phyloP scores from a whole-genome alignment of 495 filamentous ascomycete genomes.

The Niebla homalea region DNA sequence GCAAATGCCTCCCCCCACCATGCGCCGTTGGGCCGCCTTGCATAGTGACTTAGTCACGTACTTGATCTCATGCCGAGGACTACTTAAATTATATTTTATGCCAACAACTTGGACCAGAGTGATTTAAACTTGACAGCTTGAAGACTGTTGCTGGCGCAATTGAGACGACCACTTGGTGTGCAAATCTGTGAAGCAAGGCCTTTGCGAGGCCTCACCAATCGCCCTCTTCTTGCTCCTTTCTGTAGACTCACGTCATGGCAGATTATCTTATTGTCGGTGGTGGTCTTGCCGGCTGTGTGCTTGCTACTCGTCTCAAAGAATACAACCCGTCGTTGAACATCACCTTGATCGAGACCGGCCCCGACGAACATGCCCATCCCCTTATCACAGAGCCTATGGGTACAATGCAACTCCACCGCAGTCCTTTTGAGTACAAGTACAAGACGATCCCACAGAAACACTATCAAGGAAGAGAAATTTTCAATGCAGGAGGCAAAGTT shows the following conservation, averaged over 20 bases:
- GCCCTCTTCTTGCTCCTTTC: too few relatives aligned
- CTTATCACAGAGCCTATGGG: constrained; percentile 14
- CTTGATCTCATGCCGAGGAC: too few relatives aligned
- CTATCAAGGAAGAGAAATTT: constrained; percentile 22
- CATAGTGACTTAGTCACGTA: too few relatives aligned
- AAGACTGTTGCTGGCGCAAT: too few relatives aligned
- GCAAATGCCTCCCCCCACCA: too few relatives aligned
- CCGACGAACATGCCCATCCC: constrained; percentile 16
- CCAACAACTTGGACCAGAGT: too few relatives aligned
- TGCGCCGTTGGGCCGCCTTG: too few relatives aligned
- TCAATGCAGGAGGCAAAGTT: constrained; percentile 26
- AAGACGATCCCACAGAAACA: constrained; percentile 25
- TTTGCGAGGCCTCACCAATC: too few relatives aligned
- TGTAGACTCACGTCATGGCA: too few relatives aligned
- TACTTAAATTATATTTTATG: too few relatives aligned
- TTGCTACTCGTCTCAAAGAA: constrained; percentile 18
- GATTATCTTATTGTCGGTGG: constrained; percentile 26
- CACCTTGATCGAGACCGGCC: constrained; percentile 25
- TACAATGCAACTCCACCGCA: background rate
- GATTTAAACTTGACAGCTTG: too few relatives aligned
- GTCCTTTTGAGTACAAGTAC: constrained; percentile 24
- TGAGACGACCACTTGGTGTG: background rate
- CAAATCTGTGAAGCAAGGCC: too few relatives aligned
- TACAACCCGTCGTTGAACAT: constrained; percentile 12
- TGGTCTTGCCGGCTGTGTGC: constrained; percentile 22